Evolutionary conservation across 2,329 filamentous ascomycete species (phyloP).

Genomic region (Xylariaceae sp.): DNA sequence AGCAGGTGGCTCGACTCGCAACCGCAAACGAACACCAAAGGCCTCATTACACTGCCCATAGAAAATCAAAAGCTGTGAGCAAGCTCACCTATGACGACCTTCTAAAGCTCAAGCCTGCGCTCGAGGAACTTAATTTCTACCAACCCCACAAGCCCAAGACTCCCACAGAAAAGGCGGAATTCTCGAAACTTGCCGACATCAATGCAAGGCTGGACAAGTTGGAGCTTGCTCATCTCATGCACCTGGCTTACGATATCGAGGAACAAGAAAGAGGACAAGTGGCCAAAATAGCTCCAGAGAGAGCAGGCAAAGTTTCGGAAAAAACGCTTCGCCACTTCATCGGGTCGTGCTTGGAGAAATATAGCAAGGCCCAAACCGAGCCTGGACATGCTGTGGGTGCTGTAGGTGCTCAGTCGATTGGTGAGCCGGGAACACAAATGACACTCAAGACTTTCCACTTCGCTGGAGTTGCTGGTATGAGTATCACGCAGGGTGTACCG

Average conservation of each 20-base stretch:
- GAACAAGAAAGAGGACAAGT: conserved; percentile 28
- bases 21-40: not conserved
- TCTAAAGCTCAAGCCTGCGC: conserved; percentile 11
- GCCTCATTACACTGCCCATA: not conserved
- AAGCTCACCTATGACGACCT: conserved; percentile 12
- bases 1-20: conserved; percentile 8
- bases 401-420: conserved; percentile 95
- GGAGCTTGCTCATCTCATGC: conserved; percentile 15
- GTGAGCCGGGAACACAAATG: conserved; percentile 98
- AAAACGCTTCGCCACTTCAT: conserved; percentile 75
- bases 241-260: conserved; percentile 22
- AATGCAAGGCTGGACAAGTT: conserved; percentile 13
- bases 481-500: conserved; percentile 97
- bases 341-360: conserved; percentile 79
- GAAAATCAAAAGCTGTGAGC: not conserved
- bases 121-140: conserved; percentile 17
- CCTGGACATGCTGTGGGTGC: conserved; percentile 95
- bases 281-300: conserved; percentile 46
- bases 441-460: conserved; percentile 99
- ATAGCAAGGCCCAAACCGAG: conserved; percentile 86
- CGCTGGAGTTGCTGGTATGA: conserved; percentile 98
- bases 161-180: conserved; percentile 16
- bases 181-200: conserved; percentile 13
- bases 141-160: conserved; percentile 16
- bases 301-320: conserved; percentile 79